phyloP scores from a whole-genome alignment of 2,329 filamentous ascomycete genomes.

The Tolypocladium nubicola region DNA sequence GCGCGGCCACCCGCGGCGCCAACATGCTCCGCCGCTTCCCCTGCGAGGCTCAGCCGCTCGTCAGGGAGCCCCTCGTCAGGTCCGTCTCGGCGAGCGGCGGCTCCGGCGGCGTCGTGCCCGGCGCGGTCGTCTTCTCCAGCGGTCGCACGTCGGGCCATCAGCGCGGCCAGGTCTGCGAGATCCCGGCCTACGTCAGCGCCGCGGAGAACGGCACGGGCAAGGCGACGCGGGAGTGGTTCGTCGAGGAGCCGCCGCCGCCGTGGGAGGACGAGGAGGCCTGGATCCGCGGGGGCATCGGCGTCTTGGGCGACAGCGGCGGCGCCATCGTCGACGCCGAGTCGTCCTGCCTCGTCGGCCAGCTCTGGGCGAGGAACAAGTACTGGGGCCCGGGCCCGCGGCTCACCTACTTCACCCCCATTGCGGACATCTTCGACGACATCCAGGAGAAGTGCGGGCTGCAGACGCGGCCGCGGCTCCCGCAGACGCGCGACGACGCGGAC shows the following conservation, averaged over 20 bases:
- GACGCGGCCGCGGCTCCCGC: conserved; percentile 27
- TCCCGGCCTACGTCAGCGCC: conserved; percentile 30
- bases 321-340: conserved; percentile 30
- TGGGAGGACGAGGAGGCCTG: conserved; percentile 30
- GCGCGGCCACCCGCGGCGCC: conserved; percentile 16
- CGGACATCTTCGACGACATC: conserved; percentile 34
- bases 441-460: conserved; percentile 31
- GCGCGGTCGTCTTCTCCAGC: conserved; percentile 25
- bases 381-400: conserved; percentile 28
- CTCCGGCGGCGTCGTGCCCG: conserved; percentile 18
- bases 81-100: conserved; percentile 9
- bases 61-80: conserved; percentile 21
- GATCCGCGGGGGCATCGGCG: conserved; percentile 34
- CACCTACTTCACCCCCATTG: conserved; percentile 32
- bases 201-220: conserved; percentile 28
- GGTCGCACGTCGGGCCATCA: conserved; percentile 33
- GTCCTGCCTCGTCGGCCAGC: conserved; percentile 27
- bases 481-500: conserved; percentile 28
- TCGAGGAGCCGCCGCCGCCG: conserved; percentile 24
- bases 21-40: conserved; percentile 32
- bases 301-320: conserved; percentile 33
- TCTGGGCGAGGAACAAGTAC: conserved; percentile 34
- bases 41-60: conserved; percentile 17
- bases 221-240: conserved; percentile 33
- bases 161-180: conserved; percentile 29